Evolutionary conservation across 257 asterid genomes (phyloP), one percentile per base, ranked within the genome.

Genomic region (Paulownia fortunei): DNA sequence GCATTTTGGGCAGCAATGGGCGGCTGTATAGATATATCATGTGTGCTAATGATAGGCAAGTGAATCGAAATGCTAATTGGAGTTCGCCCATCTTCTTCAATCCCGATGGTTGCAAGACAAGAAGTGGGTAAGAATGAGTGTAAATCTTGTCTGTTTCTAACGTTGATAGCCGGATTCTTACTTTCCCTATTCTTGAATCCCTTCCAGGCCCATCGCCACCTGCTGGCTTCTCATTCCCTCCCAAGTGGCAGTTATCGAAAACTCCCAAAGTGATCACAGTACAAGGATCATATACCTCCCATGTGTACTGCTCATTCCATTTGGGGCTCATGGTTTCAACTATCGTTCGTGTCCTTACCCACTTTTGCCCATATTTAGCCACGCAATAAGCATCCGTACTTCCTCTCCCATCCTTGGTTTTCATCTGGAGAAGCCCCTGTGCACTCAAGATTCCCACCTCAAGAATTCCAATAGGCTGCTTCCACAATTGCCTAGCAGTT

Each of bases 381-480:
- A 91, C 95, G n/a, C 90, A 85, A 15, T 91, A 89, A n/a, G 97
- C 91, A 7, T 92, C 86, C 0, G 92, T 88, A 36, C 84, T 82
- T 11, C 72, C 83, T 58, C 84, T 80, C 2, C 87, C 90, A 16
- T 84, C 89, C 62, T 81, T 89, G 0, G 82, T 51, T 58, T 91
- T 91, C 90, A 85, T 81, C 0, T 78, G 76, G 12, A 15, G 81
- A 19, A 91, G 84, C 44, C 88, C 92, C 54, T 85, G 92, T 19
- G 94, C 97, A 49, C 88, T 80, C 54, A 91, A 36, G 79, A 91
- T 85, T 13, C 97, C 97, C 1, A 91, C 82, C 76, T 91, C 97
- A 10, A 91, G 86, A 46, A 91, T 80, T 47, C 97, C 97, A 7
- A 91, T 84, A 6, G n/a, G n/a, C n/a, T n/a, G n/a, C n/a, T n/a